Percentiles rank a stretch among this genome's conserved stretches.
Conservation (phyloP, 257 asterid species). For the Solanum corneliomulleri region DNA sequence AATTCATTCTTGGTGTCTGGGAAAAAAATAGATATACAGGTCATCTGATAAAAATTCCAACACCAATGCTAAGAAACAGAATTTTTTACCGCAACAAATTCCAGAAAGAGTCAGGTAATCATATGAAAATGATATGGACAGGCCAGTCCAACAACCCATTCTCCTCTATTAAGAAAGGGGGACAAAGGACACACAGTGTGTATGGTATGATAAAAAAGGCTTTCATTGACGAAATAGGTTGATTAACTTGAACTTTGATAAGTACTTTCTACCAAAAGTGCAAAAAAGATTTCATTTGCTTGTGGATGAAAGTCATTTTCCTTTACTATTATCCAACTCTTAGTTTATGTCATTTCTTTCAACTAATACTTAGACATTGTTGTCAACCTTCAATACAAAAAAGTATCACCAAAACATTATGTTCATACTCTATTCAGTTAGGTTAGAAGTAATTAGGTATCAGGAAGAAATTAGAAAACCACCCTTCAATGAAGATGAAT, state of each 20-base stretch:
- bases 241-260: not conserved
- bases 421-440: not conserved
- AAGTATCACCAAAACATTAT: not conserved
- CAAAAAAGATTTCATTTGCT: not conserved
- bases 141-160: not conserved
- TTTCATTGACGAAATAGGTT: not conserved
- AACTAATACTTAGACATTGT: not conserved
- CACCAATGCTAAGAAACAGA: not conserved
- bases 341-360: not conserved
- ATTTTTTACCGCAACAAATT: not conserved
- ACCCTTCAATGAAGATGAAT: not conserved
- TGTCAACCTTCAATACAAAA: not conserved
- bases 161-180: not conserved
- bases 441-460: not conserved
- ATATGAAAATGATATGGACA: not conserved
- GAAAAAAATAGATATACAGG: conserved; percentile 14
- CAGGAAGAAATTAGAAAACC: not conserved
- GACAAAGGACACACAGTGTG: not conserved
- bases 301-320: not conserved
- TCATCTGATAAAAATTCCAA: not conserved
- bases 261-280: not conserved
- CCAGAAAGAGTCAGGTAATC: not conserved
- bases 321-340: not conserved
- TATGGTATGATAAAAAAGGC: not conserved
- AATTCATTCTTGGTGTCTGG: conserved; percentile 73